Base-by-base conservation (phyloP, 192 early-diverging fungal species). In the Pilaira anomala region DNA sequence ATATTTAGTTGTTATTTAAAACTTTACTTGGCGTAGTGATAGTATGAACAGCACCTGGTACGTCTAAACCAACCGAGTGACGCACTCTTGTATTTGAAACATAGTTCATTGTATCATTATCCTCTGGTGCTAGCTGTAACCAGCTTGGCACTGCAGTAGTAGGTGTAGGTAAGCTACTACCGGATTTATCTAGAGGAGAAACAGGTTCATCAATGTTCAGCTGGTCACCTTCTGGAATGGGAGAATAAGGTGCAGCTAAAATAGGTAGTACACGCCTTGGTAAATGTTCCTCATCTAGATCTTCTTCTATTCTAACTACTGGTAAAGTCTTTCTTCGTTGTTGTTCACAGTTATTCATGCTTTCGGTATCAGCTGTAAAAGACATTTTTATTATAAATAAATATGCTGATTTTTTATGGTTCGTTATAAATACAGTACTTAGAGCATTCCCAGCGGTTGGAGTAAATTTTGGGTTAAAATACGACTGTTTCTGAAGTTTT, bases 41-140 rank as follows among this genome's bases (percentile, higher is more conserved):
- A 7, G 73, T 79, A 48, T 76, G 72, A 25, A 82, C 80, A 7
- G 69, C 76, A 30, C 80, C 80, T n/a, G 80, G 80, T 41, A 79
- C 74, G 60, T 79, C 77, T 19, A 82, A 60, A 12, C 74, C 74
- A 49, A 75, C 48, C 46, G 55, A 60, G 36, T 72, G 63, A 7
- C 70, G 63, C 7, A 55, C 30, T 55, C 53, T 26, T 18, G 30
- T 30, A 8, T n/a, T 30, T 55, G 28, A 9, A 9, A 9, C 11
- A 36, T 36, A 36, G 33, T 36, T 36, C 7, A 36, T 52, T 22
- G 13, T 30, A 21, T 9, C 29, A 19, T 30, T 30, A 55, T 55
- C 53, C 18, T 55, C 53, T 19, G 53, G 53, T 30, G 28, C 53
- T 9, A 55, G 11, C 2, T 12, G 28, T 30, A 55, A 12, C 53